phyloP scores from a whole-genome alignment of 352 stramenopile genomes.

The Phytophthora lateralis region DNA sequence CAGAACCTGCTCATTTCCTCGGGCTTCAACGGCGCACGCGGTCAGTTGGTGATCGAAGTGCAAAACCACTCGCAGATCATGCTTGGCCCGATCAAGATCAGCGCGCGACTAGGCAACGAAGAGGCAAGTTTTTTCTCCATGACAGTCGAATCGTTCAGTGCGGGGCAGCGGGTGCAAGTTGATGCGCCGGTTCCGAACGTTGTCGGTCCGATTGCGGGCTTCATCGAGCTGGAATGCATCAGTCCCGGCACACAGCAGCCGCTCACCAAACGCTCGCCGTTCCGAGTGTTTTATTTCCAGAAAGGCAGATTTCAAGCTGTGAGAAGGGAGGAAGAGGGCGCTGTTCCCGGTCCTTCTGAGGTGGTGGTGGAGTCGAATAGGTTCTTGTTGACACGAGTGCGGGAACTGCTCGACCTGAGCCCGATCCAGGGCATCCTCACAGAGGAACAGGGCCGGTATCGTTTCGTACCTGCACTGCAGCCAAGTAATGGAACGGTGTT shows the following conservation, averaged over 20 bases:
- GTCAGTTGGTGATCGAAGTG: conserved; percentile 41
- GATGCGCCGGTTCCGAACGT: conserved; percentile 30
- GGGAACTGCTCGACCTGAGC: conserved; percentile 53
- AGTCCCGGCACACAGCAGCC: conserved; percentile 69
- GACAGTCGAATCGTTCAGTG: conserved; percentile 31
- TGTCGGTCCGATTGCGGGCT: conserved; percentile 22
- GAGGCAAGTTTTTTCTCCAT: conserved; percentile 21
- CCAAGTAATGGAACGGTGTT: conserved; percentile 12
- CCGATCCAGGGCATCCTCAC: conserved; percentile 65
- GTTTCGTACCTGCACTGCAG: conserved; percentile 23
- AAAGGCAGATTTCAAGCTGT: conserved; percentile 40
- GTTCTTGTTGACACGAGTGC: conserved; percentile 45
- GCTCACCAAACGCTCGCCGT: conserved; percentile 50
- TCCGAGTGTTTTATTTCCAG: conserved; percentile 57
- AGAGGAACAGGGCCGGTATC: conserved; percentile 51
- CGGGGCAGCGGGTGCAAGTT: conserved; percentile 33
- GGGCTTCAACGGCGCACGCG: conserved; percentile 23
- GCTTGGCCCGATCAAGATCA: conserved; percentile 39
- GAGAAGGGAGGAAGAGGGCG: conserved; percentile 21
- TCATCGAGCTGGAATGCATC: conserved; percentile 45
- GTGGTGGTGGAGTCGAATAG: conserved; percentile 29
- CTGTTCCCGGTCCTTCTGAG: conserved; percentile 6
- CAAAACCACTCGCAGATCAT: conserved; percentile 68
- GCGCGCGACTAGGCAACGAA: conserved; percentile 13
- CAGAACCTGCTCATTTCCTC: conserved; percentile 57